phyloP scores from a whole-genome alignment of 2,329 filamentous ascomycete species.

The Paecilomyces fulvus region DNA sequence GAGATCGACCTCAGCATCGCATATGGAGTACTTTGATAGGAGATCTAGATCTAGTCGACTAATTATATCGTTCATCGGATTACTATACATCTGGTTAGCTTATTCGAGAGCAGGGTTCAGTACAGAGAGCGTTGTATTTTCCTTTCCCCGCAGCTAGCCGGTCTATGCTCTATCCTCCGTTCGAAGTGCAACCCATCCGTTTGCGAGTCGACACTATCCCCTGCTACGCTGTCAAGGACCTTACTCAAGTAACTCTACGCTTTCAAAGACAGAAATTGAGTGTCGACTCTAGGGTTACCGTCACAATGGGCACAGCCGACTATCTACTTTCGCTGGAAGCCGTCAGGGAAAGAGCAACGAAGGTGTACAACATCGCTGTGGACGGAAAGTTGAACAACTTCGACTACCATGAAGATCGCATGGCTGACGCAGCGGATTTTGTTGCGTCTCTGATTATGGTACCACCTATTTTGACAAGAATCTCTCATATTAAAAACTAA shows the following conservation, averaged over 20 bases:
- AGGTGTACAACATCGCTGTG: constrained; percentile 25
- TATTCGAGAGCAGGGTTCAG: neutral
- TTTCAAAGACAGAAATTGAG: neutral
- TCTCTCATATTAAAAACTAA: neutral
- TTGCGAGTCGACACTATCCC: neutral
- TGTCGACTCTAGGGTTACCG: neutral
- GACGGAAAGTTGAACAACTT: constrained; percentile 35
- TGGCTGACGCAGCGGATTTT: constrained; percentile 35
- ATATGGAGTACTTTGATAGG: neutral
- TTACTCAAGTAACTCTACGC: neutral
- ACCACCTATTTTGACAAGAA: neutral
- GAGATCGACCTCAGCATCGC: neutral
- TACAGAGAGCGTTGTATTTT: neutral
- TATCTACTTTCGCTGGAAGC: neutral
- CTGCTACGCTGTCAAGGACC: neutral
- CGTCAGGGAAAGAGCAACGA: neutral
- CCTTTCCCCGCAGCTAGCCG: neutral
- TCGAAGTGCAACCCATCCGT: neutral
- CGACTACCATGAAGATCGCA: constrained; percentile 29
- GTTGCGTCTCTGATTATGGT: constrained; percentile 39
- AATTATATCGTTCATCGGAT: neutral
- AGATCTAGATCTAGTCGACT: neutral
- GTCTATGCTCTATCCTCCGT: neutral
- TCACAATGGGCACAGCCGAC: neutral
- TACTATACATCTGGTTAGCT: neutral